A percentile compares a stretch with the other conserved stretches of the same genome.
phyloP scores from a whole-genome alignment of 2,329 filamentous ascomycete species.

The Phialocephala sp. region DNA sequence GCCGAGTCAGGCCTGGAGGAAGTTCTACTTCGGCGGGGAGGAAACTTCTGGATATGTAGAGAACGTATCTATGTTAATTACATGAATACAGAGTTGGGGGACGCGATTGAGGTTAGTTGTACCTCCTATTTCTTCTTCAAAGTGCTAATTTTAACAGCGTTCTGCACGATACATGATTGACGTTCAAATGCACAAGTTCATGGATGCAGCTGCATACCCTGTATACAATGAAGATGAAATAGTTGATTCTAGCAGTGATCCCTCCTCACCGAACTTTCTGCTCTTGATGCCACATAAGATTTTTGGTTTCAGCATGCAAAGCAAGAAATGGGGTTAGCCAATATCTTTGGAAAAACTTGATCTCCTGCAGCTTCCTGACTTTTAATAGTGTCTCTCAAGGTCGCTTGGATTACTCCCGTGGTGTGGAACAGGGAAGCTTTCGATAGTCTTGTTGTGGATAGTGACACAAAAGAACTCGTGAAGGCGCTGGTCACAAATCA shows the following conservation, averaged over 20 bases:
- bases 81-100: neutral
- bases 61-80: slow-evolving; percentile 7
- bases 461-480: slow-evolving; percentile 13
- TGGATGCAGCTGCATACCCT: neutral
- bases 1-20: neutral
- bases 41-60: slow-evolving; percentile 12
- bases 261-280: neutral
- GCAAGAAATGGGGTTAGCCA: slow-evolving; percentile 5
- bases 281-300: neutral
- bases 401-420: neutral
- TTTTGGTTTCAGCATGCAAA: slow-evolving; percentile 2
- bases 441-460: slow-evolving; percentile 1
- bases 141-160: neutral
- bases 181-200: slow-evolving; percentile 7
- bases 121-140: neutral
- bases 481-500: slow-evolving; percentile 11
- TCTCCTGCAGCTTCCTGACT: neutral
- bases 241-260: neutral
- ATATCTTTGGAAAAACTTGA: neutral
- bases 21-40: neutral
- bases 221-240: neutral
- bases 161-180: slow-evolving; percentile 14
- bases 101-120: neutral
- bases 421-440: slow-evolving; percentile 14
- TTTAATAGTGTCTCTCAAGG: neutral